Base-by-base conservation (phyloP, 2,329 filamentous ascomycete genomes). In the Fusarium sp. region DNA sequence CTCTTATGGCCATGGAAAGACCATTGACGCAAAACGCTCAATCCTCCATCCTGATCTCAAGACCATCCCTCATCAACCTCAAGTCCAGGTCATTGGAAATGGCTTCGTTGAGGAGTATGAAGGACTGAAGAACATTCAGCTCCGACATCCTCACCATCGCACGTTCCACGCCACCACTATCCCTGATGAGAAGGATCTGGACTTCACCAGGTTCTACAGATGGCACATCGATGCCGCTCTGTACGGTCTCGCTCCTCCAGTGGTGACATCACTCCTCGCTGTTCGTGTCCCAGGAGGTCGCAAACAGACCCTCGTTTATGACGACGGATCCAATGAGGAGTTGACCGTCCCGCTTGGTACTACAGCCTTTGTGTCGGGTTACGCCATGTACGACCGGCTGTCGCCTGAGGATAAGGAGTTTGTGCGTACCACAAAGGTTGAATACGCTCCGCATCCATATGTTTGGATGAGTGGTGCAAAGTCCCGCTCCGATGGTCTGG, bases 211-310 rank as follows among this genome's bases (percentile, higher is more conserved):
- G 82, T 90, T 94, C 82, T 94, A 93, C 82, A 85, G 92, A 66
- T 94, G 93, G 92, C 92, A 94, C 79, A 94, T 94, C 60, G 92
- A 94, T 76, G 92, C 93, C 7, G 92, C 92, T 3, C 83, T 94
- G 10, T 94, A 94, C 78, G 91, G 88, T 23, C 86, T 94, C 11
- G 89, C 92, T n/a, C 92, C 93, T 7, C 92, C 93, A 4, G 86
- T 90, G 31, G 92, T 91, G 7, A 95, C 93, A 0, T 90, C 90
- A 3, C 85, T 95, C 29, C 85, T 94, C 63, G 93, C 93, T 0
- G 92, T 94, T n/a, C 85, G 86, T 42, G 92, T 95, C 0, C 93
- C 93, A 0, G 84, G 86, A 25, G 91, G 91, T 11, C 86, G 90
- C 37, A 84, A 84, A 19, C 91, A 94, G 79, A 92, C 85, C 3